Evolutionary conservation across 1,284 basidiomycete species (phyloP).

Genomic region (Ceraceosorus bombacis): DNA sequence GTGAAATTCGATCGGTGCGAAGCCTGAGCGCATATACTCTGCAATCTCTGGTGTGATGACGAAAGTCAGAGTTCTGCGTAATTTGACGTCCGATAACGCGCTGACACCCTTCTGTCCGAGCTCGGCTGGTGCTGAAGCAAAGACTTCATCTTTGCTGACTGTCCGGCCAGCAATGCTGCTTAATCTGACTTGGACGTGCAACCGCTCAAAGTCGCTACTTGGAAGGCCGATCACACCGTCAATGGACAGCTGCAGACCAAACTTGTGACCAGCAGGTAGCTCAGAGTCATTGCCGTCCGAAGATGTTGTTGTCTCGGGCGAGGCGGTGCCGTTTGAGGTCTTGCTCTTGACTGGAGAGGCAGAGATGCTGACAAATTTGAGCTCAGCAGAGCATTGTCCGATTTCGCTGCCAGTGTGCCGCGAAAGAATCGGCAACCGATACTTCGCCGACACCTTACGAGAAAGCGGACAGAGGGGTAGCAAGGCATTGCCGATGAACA

Average conservation of each 20-base stretch:
- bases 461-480: constrained; percentile 75
- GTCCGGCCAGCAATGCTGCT: constrained; percentile 30
- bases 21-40: constrained; percentile 21
- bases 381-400: constrained; percentile 24
- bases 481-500: constrained; percentile 73
- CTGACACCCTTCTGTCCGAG: constrained; percentile 7
- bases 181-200: constrained; percentile 37
- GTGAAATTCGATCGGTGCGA: constrained; percentile 31
- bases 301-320: constrained; percentile 12
- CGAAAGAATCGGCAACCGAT: constrained; percentile 25
- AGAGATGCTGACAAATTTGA: constrained; percentile 37
- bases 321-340: constrained; percentile 12
- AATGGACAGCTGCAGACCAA: constrained; percentile 34
- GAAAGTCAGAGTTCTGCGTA: constrained; percentile 34
- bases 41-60: constrained; percentile 26
- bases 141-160: constrained; percentile 28
- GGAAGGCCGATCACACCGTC: constrained; percentile 27
- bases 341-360: constrained; percentile 4
- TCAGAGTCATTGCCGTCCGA: constrained; percentile 5
- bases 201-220: constrained; percentile 17
- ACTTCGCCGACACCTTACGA: constrained; percentile 53
- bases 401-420: constrained; percentile 22
- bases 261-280: constrained; percentile 27
- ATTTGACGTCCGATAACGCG: constrained; percentile 19
- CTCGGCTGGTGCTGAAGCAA: constrained; percentile 26